Evolutionary conservation across 2,329 filamentous ascomycete species (phyloP), one percentile per base, ranked within the genome.

Genomic region (Hymenoscyphus scutula): DNA sequence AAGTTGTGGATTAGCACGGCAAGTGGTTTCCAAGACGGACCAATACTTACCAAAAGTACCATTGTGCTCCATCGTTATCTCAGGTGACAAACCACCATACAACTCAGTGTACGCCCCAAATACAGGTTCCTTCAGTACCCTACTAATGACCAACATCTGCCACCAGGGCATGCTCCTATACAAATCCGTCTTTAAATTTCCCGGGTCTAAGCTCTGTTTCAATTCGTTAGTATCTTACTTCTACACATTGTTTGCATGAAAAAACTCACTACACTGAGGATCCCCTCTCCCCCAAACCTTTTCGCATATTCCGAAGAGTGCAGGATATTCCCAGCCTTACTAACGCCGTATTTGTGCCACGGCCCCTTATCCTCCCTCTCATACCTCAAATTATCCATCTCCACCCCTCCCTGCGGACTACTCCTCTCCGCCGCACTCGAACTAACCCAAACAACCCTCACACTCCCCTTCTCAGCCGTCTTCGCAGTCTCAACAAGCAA

Each of bases 361-460:
- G 59, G 30, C 1, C 53, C 5, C 38, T 67, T 60, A 23, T 69
- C 67, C 2, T 45, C 25, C 34, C 45, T 62, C 53, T 69, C 66
- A 59, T 69, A 71, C 37, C 69, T 66, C 17, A 73, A 37, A 60
- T 72, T 72, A 2, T 60, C 30, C 60, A 73, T 60, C 10, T 68
- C 63, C 2, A 73, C 65, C 2, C 72, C 70, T 6, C 65, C 65
- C 3, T 53, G 61, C 1, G 68, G 68, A 27, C 60, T 48, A 8
- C 67, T 45, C 2, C 2, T 29, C 25, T 75, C 71, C 5, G 69
- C 69, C 3, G 69, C 74, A 25, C 64, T 68, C 5, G 73, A 76
- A 5, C 70, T 69, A 3, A 73, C 68, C 74, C 75, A 78, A 19
- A 75, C 64, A 1, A 77, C 69, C 6, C 76, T 69, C 7, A 77